Base-by-base conservation (phyloP, 1,139 yeast genomes). In the Suhomyces bokatorum region DNA sequence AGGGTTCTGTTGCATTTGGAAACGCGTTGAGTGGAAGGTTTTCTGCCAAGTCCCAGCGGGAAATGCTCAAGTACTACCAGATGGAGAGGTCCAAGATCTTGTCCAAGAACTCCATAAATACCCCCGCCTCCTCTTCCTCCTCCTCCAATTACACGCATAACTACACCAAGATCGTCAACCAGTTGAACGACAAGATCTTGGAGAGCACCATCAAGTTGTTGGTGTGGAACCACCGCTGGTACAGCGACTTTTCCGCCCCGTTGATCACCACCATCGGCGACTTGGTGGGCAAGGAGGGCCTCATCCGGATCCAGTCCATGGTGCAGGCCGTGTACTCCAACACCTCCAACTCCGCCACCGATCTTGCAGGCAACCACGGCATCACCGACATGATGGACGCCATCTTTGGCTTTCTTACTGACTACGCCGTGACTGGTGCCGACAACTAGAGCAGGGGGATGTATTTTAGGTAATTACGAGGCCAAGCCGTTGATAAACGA, bases 201-300 rank as follows among this genome's bases (percentile, higher is more conserved):
- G 93, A 86, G 50, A 70, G 87, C 34, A 70, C 84, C 48, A 88
- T 90, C 40, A 86, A 85, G 56, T 70, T 93, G 46, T 71, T 86
- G 31, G 96, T 95, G 16, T 93, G 98, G 97, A 87, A 90, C 61
- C 98, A 90, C 66, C 81, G 99, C 61, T 95, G 99, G 99, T 95
- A 93, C 67, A 80, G 83, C 52, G 97, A 91, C 54, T 91, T 90
- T 58, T 84, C 95, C 9, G 88, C 95, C 24, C 72, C 74, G 39
- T 71, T 89, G 45, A 62, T 84, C 16, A 64, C 69, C 29, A 72
- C 81, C 1, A 66, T 90, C 46, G 70, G 80, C 34, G 80, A 75
- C 44, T 71, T 88, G 49, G 83, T 88, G 27, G 81, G 81, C 26
- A 85, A 83, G 56, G 90, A 87, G 57, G 97, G 97, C 0, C 67